Evolutionary conservation across 2,329 filamentous ascomycete species (phyloP), one percentile per base, ranked within the genome.

Genomic region (Exophiala lecanii-corni): DNA sequence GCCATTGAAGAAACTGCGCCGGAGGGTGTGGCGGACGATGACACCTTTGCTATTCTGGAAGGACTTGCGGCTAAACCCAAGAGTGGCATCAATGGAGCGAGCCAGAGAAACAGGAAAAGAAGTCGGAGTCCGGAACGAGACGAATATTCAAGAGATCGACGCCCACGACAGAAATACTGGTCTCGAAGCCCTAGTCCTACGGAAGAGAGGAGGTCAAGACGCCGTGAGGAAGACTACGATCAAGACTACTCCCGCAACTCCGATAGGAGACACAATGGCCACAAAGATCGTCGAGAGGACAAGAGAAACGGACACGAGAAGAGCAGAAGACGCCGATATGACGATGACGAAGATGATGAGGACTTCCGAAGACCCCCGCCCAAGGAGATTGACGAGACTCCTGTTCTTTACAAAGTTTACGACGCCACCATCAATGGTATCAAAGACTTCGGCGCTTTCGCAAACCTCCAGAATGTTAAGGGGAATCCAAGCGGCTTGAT

Each of bases 391-490:
- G 92, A 98, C 63, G 85, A 95, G 39, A 66, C 77, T 31, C 89
- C 92, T 0, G 71, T 89, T 23, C 66, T 94, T 5, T 82, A 82
- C 71, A 98, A 98, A 61, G 70, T 96, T 2, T 98, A 98, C 59
- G 78, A 88, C 50, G 92, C 92, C 1, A 82, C 83, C 57, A 86
- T 97, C 10, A 96, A 88, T 0, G 89, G 89, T 0, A 74, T 98
- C 41, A 97, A 96, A 58, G 88, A 96, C 49, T 98, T 97, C 66
- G 92, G 92, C 9, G 89, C 82, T 1, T 98, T 98, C 64, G 89
- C 97, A 45, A 95, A 94, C 55, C 63, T 98, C n/a, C 78, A 83
- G 54, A 85, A 89, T 13, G 84, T 98, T 1, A 81, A 76, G 56
- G 91, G 89, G 35, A 94, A 89, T 63, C 84, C 94, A 1, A 89